Evolutionary conservation across 768 basidiomycete genomes (phyloP).

Genomic region (Pholiota conissans): DNA sequence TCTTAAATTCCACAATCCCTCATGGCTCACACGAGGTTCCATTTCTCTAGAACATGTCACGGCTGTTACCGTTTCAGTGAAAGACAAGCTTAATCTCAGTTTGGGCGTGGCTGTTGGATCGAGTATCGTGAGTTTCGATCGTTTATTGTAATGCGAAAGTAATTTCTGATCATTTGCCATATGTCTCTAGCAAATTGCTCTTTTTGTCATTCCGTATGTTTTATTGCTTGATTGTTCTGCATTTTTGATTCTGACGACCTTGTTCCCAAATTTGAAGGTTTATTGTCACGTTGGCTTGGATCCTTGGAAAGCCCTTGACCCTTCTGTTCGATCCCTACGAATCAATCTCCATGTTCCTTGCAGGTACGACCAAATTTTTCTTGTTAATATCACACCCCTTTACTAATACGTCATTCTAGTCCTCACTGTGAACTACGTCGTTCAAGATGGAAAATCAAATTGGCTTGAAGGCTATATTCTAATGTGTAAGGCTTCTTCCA

Average conservation of each 20-base stretch:
- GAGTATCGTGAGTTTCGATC: constrained; percentile 59
- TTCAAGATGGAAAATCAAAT: constrained; percentile 80
- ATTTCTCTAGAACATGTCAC: constrained; percentile 72
- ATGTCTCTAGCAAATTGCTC: constrained; percentile 68
- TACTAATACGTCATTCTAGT: constrained; percentile 39
- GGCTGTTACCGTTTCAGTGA: constrained; percentile 88
- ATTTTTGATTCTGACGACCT: background rate
- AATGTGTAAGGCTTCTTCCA: constrained; percentile 22
- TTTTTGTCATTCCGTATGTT: constrained; percentile 40
- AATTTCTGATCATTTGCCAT: background rate
- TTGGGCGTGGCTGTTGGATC: constrained; percentile 89
- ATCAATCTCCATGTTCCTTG: constrained; percentile 58
- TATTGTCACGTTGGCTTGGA: constrained; percentile 79
- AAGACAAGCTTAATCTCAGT: constrained; percentile 85
- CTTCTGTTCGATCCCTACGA: constrained; percentile 91
- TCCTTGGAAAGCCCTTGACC: constrained; percentile 74
- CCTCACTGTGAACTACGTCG: constrained; percentile 81
- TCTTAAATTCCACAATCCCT: constrained; percentile 1
- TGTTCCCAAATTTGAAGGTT: constrained; percentile 52
- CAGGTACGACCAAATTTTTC: constrained; percentile 30
- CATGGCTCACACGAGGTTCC: background rate
- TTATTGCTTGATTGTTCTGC: background rate
- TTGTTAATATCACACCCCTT: background rate
- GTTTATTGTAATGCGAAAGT: background rate
- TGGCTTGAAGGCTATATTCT: constrained; percentile 78